Base-by-base conservation (phyloP, 352 stramenopile species). In the Globisporangium parvum region DNA sequence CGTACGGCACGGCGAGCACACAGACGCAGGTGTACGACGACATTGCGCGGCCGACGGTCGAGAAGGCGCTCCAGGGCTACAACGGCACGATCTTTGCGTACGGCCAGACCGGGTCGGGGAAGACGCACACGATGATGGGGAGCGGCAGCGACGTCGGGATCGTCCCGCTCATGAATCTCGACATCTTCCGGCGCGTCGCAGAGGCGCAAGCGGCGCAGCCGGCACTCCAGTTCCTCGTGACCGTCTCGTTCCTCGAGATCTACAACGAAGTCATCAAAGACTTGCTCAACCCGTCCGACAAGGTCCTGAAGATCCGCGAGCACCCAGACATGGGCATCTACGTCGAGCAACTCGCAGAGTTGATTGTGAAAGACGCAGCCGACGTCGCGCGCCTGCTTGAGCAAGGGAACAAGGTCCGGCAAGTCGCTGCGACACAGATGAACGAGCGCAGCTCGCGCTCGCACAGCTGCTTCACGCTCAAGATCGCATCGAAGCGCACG, bases 201-300 rank as follows among this genome's bases (percentile, higher is more conserved):
- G 60, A 55, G 21, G 70, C 62, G 35, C 59, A 69, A 18, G 53
- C 47, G 23, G 65, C 62, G n/a, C 55, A 70, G 21, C 67, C 57
- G 5, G 62, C 70, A 17, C 69, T 79, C 46, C 86, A 96, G 61
- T 97, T 86, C 61, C 71, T 96, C 31, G 75, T 97, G 17, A 90
- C 82, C 1, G 89, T 96, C 17, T 96, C 87, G n/a, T 98, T 96
- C 60, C 69, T 98, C 21, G 93, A 98, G 58, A 97, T 98, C 55
- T 98, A 98, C 75, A 97, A 98, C 64, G 93, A 98, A 63, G 80
- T 96, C 1, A 95, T 98, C 57, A 90, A 95, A 40, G 93, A 98
- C 59, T 63, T 98, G 54, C 78, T 98, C 17, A 96, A 97, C 57
- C 88, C 90, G 6, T 91, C 84, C 3, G 88, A 95, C 59, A 94